Percentiles rank a stretch among this genome's conserved stretches.
These are phyloP conservation scores for Exophiala viscosa DNA, from an alignment of 2,329 filamentous ascomycete species.

Conservation along the genomic window DNA sequence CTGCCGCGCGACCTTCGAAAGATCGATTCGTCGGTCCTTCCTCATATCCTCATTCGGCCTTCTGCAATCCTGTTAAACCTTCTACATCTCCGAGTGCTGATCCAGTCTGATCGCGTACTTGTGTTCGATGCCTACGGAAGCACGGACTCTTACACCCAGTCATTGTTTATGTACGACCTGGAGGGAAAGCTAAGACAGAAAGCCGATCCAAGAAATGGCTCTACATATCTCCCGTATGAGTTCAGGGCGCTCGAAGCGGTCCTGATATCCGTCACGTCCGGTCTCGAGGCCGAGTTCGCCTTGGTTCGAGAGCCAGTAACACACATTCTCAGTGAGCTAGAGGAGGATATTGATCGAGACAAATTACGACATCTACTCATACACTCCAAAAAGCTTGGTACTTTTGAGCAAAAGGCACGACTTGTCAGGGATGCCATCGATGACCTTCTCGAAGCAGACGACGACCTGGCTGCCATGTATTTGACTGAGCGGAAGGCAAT, in stretches of 20 bases:
- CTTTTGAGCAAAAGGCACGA: slow-evolving; percentile 95
- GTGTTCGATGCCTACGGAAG: slow-evolving; percentile 96
- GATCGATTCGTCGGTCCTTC: slow-evolving; percentile 92
- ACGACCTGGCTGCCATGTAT: slow-evolving; percentile 93
- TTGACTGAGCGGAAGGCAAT: slow-evolving; percentile 74
- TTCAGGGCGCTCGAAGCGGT: slow-evolving; percentile 95
- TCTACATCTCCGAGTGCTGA: slow-evolving; percentile 90
- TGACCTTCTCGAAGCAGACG: slow-evolving; percentile 90
- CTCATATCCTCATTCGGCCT: slow-evolving; percentile 89
- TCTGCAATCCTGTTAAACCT: slow-evolving; percentile 93
- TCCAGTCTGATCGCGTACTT: slow-evolving; percentile 89
- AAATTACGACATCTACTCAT: slow-evolving; percentile 88
- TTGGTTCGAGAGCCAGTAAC: slow-evolving; percentile 90
- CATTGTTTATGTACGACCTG: slow-evolving; percentile 95
- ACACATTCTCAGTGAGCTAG: slow-evolving; percentile 79
- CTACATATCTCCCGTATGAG: slow-evolving; percentile 71
- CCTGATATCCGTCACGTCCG: slow-evolving; percentile 85
- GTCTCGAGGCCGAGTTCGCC: slow-evolving; percentile 91
- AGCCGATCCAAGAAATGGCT: slow-evolving; percentile 35
- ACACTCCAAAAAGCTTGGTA: slow-evolving; percentile 90
- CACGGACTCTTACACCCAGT: slow-evolving; percentile 90
- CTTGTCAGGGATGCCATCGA: slow-evolving; percentile 92
- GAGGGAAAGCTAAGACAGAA: slow-evolving; percentile 89
- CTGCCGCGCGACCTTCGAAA: slow-evolving; percentile 93
- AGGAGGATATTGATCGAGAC: slow-evolving; percentile 94